Evolutionary conservation across 1,284 basidiomycete genomes (phyloP).

Genomic region (Trichosporon ovoides): DNA sequence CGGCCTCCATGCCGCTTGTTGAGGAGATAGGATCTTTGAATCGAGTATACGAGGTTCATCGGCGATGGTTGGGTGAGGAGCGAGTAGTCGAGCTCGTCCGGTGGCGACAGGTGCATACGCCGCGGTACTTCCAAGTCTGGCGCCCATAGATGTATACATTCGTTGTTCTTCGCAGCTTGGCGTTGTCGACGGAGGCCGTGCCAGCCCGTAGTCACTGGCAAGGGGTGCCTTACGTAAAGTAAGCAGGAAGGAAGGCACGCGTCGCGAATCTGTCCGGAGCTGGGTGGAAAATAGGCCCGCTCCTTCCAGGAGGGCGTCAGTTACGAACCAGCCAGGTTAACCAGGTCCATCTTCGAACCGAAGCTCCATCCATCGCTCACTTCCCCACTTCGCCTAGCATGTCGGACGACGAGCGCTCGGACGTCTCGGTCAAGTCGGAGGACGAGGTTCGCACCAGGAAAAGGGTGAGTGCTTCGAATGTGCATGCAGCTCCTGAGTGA

Average conservation of each 20-base stretch:
- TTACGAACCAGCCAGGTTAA: too few species aligned
- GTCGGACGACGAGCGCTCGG: slow-evolving; percentile 32
- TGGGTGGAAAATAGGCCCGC: too few species aligned
- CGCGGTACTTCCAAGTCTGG: slow-evolving; percentile 47
- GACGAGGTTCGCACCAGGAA: slow-evolving; percentile 30
- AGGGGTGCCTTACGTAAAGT: too few species aligned
- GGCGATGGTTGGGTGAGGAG: slow-evolving; percentile 27
- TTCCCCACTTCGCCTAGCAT: slow-evolving; percentile 15
- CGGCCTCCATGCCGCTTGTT: slow-evolving; percentile 23
- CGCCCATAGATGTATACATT: slow-evolving; percentile 26
- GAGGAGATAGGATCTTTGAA: slow-evolving; percentile 42
- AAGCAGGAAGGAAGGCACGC: too few species aligned
- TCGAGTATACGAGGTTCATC: slow-evolving; percentile 41
- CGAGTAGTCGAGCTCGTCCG: slow-evolving; percentile 31
- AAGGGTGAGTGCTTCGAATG: slow-evolving; percentile 27
- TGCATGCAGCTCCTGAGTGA: background rate
- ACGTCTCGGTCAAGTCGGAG: slow-evolving; percentile 19
- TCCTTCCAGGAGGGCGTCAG: too few species aligned
- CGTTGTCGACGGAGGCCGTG: too few species aligned
- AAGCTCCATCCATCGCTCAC: slow-evolving; percentile 16
- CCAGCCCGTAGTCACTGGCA: too few species aligned
- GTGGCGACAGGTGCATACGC: slow-evolving; percentile 33
- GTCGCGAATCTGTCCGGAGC: too few species aligned
- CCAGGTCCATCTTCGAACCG: background rate
- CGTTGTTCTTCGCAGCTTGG: background rate